A percentile compares a stretch with the other conserved stretches of the same genome.
Conservation (phyloP, 2,329 filamentous ascomycete species). For the Colletotrichum zoysiae region DNA sequence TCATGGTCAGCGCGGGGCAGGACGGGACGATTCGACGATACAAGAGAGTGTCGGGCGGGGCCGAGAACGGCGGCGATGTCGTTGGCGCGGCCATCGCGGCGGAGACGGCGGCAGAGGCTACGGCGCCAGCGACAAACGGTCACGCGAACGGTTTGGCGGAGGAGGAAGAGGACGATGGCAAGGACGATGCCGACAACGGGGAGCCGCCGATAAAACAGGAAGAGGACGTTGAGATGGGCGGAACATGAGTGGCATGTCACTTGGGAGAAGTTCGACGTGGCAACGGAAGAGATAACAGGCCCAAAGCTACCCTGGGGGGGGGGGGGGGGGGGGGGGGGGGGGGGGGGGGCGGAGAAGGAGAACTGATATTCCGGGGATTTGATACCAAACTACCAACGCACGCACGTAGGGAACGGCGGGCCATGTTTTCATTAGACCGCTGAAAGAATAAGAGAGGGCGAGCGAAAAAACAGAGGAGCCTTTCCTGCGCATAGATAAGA, state of each 20-base stretch:
- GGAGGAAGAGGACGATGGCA: neutral
- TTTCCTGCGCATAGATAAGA: neutral
- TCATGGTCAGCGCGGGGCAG: slow-evolving; percentile 69
- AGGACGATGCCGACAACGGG: slow-evolving; percentile 1
- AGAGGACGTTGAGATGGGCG: slow-evolving; percentile 39
- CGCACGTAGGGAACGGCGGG: neutral
- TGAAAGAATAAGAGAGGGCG: neutral
- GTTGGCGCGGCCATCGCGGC: neutral
- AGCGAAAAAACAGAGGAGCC: neutral
- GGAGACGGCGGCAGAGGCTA: neutral
- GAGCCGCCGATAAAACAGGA: slow-evolving; percentile 43
- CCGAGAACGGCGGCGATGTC: slow-evolving; percentile 1
- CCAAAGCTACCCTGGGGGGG: no score
- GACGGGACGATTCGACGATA: slow-evolving; percentile 67
- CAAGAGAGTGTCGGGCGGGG: slow-evolving; percentile 47
- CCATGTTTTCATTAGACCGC: neutral
- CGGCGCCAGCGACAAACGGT: slow-evolving; percentile 12
- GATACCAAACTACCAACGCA: slow-evolving; percentile 7
- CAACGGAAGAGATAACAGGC: neutral
- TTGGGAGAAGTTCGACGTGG: neutral
- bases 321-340: no score
- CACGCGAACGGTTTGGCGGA: neutral
- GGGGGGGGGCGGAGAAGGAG: no score
- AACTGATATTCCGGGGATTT: neutral
- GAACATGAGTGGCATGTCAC: slow-evolving; percentile 10